Conservation (phyloP, 2,329 filamentous ascomycete genomes). For the Claviceps spartinae region DNA sequence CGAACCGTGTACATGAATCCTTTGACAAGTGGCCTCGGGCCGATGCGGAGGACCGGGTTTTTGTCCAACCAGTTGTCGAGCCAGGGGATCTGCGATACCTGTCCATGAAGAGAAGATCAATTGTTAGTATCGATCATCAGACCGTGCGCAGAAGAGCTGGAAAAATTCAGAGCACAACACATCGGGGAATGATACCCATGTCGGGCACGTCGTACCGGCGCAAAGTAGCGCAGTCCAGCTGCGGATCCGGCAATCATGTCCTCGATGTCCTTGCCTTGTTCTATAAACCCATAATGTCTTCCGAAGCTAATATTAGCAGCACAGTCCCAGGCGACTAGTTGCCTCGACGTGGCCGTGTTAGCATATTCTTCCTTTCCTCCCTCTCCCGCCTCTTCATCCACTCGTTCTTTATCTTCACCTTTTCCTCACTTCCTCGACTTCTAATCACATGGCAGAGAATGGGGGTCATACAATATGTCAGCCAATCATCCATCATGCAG, state of each 20-base stretch:
- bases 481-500: slow-evolving; percentile 10
- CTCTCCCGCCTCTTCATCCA: background rate
- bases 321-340: slow-evolving; percentile 25
- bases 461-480: slow-evolving; percentile 7
- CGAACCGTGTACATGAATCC: slow-evolving; percentile 11
- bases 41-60: slow-evolving; percentile 15
- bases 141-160: too few relatives aligned
- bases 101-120: background rate
- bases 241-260: slow-evolving; percentile 20
- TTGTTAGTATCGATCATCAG: background rate
- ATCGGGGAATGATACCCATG: background rate
- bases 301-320: slow-evolving; percentile 27
- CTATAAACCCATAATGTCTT: slow-evolving; percentile 26
- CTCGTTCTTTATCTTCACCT: background rate
- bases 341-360: background rate
- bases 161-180: background rate
- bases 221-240: slow-evolving; percentile 18
- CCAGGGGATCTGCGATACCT: slow-evolving; percentile 12
- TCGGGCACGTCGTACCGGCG: slow-evolving; percentile 6
- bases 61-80: slow-evolving; percentile 17
- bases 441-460: background rate
- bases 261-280: slow-evolving; percentile 23
- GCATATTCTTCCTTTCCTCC: background rate
- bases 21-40: slow-evolving; percentile 11
- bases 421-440: background rate